phyloP scores from a whole-genome alignment of 1,139 yeast species.

The Yamadazyma pseudoaaseri region DNA sequence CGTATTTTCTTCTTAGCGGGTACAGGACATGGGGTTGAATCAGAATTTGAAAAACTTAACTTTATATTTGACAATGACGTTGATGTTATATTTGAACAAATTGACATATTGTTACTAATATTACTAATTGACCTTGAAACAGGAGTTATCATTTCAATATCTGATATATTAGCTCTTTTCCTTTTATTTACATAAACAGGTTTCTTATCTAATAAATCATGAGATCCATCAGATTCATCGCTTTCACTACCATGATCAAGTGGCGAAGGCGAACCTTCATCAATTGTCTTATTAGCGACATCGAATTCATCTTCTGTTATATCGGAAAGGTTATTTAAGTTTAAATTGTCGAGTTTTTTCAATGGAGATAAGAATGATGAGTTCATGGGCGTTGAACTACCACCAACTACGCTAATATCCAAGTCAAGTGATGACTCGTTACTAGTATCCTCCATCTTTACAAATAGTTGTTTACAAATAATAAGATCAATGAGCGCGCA shows the following conservation, averaged over 20 bases:
- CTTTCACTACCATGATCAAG: slow-evolving; percentile 7
- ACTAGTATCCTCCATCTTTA: slow-evolving; percentile 9
- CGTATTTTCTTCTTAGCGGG: slow-evolving; percentile 30
- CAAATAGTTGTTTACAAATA: slow-evolving; percentile 8
- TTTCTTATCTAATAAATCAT: slow-evolving; percentile 4
- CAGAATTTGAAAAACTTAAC: slow-evolving; percentile 27
- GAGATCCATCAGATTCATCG: background rate
- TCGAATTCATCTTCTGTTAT: slow-evolving; percentile 14
- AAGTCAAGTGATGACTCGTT: slow-evolving; percentile 13
- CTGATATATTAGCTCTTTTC: slow-evolving; percentile 17
- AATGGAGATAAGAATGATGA: slow-evolving; percentile 39
- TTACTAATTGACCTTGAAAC: slow-evolving; percentile 10
- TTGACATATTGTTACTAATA: slow-evolving; percentile 12
- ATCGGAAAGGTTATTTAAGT: slow-evolving; percentile 20
- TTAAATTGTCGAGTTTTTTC: slow-evolving; percentile 29
- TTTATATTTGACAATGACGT: slow-evolving; percentile 18
- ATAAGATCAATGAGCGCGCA: too few relatives aligned
- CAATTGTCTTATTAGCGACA: slow-evolving; percentile 18
- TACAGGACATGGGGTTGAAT: slow-evolving; percentile 37
- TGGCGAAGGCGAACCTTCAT: slow-evolving; percentile 1
- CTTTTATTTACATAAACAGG: slow-evolving; percentile 13
- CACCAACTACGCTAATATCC: slow-evolving; percentile 13
- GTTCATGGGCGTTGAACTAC: slow-evolving; percentile 18
- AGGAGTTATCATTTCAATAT: slow-evolving; percentile 22
- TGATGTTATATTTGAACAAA: slow-evolving; percentile 13